phyloP scores from a whole-genome alignment of 1,284 basidiomycete species.

The Ustilago sp. region DNA sequence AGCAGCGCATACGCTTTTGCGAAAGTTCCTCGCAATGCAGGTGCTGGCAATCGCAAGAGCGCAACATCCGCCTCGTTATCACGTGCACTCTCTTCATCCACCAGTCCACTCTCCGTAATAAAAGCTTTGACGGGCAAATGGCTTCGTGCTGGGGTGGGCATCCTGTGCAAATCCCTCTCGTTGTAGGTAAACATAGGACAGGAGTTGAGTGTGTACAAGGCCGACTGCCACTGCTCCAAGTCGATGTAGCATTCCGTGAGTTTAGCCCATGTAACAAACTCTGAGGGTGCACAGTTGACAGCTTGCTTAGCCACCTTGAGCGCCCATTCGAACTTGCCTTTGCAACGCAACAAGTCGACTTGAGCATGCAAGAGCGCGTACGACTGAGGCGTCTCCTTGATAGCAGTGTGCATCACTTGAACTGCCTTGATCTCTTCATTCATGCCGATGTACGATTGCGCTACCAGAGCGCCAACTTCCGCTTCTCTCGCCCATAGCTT shows the following conservation, averaged over 20 bases:
- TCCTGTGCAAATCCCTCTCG: conserved; percentile 91
- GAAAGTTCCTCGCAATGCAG: conserved; percentile 93
- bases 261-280: conserved; percentile 99
- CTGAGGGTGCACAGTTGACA: conserved; percentile 96
- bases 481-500: conserved; percentile 86
- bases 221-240: conserved; percentile 83
- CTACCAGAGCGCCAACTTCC: conserved; percentile 88
- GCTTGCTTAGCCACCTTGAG: conserved; percentile 89
- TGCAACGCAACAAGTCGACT: conserved; percentile 89
- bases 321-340: conserved; percentile 82
- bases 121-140: conserved; percentile 88
- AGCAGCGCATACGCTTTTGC: conserved; percentile 91
- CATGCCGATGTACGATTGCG: conserved; percentile 94
- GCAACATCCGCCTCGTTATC: conserved; percentile 97
- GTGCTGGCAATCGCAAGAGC: conserved; percentile 89
- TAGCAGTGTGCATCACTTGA: conserved; percentile 87
- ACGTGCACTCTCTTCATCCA: conserved; percentile 75
- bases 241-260: conserved; percentile 94
- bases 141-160: conserved; percentile 82
- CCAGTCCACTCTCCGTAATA: conserved; percentile 79
- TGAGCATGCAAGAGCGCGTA: conserved; percentile 95
- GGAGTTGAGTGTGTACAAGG: conserved; percentile 93
- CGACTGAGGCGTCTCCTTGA: conserved; percentile 86
- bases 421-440: conserved; percentile 97
- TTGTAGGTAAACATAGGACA: conserved; percentile 99